These are phyloP conservation scores for Atkinsonella texensis DNA, from an alignment of 2,329 filamentous ascomycete genomes.

Conservation along the genomic window DNA sequence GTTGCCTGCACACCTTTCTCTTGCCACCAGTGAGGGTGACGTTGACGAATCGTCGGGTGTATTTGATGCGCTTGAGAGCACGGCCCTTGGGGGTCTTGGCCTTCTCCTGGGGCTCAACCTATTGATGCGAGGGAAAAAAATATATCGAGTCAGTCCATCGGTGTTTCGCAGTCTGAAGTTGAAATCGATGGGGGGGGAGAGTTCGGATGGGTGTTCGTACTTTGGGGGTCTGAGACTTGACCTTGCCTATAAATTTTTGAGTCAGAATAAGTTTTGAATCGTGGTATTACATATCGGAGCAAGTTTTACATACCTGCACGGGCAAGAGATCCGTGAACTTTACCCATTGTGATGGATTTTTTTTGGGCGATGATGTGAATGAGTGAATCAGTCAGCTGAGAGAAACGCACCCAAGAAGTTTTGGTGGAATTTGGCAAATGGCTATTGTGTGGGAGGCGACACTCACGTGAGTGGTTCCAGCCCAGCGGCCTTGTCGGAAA, in stretches of 20 bases:
- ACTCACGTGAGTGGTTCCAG: slow-evolving; percentile 25
- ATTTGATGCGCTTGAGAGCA: slow-evolving; percentile 91
- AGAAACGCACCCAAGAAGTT: slow-evolving; percentile 16
- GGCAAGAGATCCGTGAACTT: slow-evolving; percentile 88
- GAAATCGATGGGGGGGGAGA: slow-evolving; percentile 1
- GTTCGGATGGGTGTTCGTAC: slow-evolving; percentile 36
- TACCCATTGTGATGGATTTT: slow-evolving; percentile 58
- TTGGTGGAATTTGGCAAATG: slow-evolving; percentile 27
- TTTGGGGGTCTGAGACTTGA: slow-evolving; percentile 94
- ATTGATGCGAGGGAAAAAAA: slow-evolving; percentile 8
- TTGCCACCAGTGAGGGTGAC: slow-evolving; percentile 96
- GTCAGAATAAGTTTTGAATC: neutral
- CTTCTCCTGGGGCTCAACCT: slow-evolving; percentile 91
- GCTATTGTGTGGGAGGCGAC: slow-evolving; percentile 24
- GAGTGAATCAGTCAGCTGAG: slow-evolving; percentile 17
- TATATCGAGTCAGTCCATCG: slow-evolving; percentile 18
- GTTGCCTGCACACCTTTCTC: slow-evolving; percentile 63
- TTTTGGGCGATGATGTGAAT: slow-evolving; percentile 24
- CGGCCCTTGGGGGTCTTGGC: slow-evolving; percentile 94
- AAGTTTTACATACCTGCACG: slow-evolving; percentile 48
- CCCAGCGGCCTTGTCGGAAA: slow-evolving; percentile 22
- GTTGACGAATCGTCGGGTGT: slow-evolving; percentile 97
- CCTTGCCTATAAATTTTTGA: slow-evolving; percentile 67
- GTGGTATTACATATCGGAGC: neutral
- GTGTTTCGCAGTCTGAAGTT: slow-evolving; percentile 7